Evolutionary conservation across 2,329 filamentous ascomycete species (phyloP), one percentile per base, ranked within the genome.

Genomic region (Scolecobasidium constrictum): DNA sequence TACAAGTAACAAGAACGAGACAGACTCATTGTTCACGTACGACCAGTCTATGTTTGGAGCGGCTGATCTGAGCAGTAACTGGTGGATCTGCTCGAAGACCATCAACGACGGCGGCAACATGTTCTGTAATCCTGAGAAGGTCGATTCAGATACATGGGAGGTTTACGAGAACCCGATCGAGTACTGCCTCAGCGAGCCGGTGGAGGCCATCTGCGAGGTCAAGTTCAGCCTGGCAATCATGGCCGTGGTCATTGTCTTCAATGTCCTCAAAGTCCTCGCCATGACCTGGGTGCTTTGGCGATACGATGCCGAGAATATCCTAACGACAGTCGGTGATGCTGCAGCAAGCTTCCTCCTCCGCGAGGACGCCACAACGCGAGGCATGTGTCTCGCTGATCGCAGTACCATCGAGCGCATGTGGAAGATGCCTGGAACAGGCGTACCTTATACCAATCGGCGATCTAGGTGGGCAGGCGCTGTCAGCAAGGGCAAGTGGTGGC

Each of bases 171-270:
- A 31, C n/a, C 26, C 34, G 9, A 26, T 39, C 9, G 21, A 39
- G 6, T 19, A 39, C 37, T 39, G 37, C 21, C 18, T 19, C 9
- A 22, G 16, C 21, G 15, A 20, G 19, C 17, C 6, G 13, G 19
- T 41, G 13, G 13, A 37, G 4, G 42, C 47, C 18, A 38, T 43
- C 16, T 57, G 53, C 45, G 46, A 47, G n/a, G 16, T 54, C 7
- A 43, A 56, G 20, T 50, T 52, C 36, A 51, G 45, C 28, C 3
- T 47, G 4, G 20, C 26, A 4, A 46, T 56, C 13, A 44, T 52
- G 9, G 35, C 48, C n/a, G 38, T 50, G 2, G 26, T 31, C 26
- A 31, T 31, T 9, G 9, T n/a, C 9, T 31, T 31, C 26, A 31
- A 31, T 31, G 9, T 31, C 26, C 26, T 31, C 9, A 31, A 31